Evolutionary conservation across 495 filamentous ascomycete genomes (phyloP).

Genomic region (Aspergillus nidulans): DNA sequence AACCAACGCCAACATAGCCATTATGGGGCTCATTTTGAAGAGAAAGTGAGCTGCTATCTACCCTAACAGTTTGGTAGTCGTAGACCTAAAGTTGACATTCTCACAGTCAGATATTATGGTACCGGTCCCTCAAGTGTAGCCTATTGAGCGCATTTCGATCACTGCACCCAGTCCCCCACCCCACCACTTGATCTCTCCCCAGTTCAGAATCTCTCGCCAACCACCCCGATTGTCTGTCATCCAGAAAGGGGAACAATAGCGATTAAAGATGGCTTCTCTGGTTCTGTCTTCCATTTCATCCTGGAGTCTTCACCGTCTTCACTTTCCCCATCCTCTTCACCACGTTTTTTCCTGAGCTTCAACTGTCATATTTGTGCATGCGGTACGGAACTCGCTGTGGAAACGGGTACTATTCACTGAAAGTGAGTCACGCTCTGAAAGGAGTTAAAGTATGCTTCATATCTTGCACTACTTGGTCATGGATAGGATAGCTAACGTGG

Average conservation of each 20-base stretch:
- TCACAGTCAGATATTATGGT: too few species aligned
- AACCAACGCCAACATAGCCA: not conserved
- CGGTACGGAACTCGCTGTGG: not conserved
- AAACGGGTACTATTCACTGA: not conserved
- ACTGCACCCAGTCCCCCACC: not conserved
- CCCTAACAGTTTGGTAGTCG: too few species aligned
- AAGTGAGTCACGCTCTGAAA: too few species aligned
- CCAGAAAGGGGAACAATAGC: constrained; percentile 5
- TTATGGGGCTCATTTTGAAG: constrained; percentile 4
- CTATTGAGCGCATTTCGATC: constrained; percentile 4
- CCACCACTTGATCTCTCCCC: not conserved
- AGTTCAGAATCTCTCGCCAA: constrained; percentile 10
- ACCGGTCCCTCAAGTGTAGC: too few species aligned
- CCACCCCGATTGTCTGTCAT: constrained; percentile 6
- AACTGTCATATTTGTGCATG: not conserved
- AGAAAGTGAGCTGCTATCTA: not conserved
- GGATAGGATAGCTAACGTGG: not conserved
- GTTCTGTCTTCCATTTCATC: not conserved
- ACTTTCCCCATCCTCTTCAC: not conserved
- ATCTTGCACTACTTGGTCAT: not conserved
- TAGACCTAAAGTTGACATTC: too few species aligned
- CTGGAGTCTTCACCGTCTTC: not conserved
- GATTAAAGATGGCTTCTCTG: not conserved
- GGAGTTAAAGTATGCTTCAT: not conserved
- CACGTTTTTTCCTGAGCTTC: not conserved